Evolutionary conservation across 2,329 filamentous ascomycete genomes (phyloP).

Genomic region (Botrytis paeoniae): DNA sequence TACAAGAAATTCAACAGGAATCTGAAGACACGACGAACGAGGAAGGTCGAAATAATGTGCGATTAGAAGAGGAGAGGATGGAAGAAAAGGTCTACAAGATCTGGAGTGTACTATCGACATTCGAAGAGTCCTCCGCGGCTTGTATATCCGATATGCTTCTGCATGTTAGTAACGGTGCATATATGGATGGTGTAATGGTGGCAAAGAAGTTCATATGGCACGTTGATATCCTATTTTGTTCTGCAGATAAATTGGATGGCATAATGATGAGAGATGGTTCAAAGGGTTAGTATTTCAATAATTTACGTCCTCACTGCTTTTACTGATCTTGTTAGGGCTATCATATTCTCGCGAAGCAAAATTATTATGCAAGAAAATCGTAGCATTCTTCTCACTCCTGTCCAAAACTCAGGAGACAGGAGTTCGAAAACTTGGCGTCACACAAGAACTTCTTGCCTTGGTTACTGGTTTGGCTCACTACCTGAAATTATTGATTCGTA

Average conservation of each 20-base stretch:
- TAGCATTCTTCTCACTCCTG: constrained; percentile 92
- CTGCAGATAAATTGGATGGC: constrained; percentile 79
- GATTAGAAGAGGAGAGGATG: constrained; percentile 86
- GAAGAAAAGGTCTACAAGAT: constrained; percentile 98
- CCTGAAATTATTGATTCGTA: constrained; percentile 93
- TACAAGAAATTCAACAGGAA: constrained; percentile 43
- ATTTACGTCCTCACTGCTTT: not conserved
- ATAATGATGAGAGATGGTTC: constrained; percentile 66
- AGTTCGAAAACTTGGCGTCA: constrained; percentile 89
- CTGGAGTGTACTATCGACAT: constrained; percentile 95
- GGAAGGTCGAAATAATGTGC: constrained; percentile 71
- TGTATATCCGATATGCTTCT: constrained; percentile 99
- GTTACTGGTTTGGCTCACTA: constrained; percentile 97
- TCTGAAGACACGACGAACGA: constrained; percentile 56
- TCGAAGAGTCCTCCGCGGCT: constrained; percentile 94
- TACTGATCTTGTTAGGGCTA: constrained; percentile 54
- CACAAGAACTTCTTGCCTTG: constrained; percentile 94
- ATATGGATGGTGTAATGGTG: constrained; percentile 90
- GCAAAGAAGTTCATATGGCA: constrained; percentile 96
- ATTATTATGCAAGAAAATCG: constrained; percentile 98
- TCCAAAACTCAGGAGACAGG: constrained; percentile 92
- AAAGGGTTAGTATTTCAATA: constrained; percentile 60
- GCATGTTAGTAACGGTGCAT: constrained; percentile 96
- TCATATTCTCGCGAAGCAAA: constrained; percentile 96
- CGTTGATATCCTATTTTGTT: constrained; percentile 86